Percentiles rank a stretch among this genome's conserved stretches.
These are phyloP conservation scores for Sarcomyxa edulis DNA, from an alignment of 768 basidiomycete species.

Conservation along the genomic window DNA sequence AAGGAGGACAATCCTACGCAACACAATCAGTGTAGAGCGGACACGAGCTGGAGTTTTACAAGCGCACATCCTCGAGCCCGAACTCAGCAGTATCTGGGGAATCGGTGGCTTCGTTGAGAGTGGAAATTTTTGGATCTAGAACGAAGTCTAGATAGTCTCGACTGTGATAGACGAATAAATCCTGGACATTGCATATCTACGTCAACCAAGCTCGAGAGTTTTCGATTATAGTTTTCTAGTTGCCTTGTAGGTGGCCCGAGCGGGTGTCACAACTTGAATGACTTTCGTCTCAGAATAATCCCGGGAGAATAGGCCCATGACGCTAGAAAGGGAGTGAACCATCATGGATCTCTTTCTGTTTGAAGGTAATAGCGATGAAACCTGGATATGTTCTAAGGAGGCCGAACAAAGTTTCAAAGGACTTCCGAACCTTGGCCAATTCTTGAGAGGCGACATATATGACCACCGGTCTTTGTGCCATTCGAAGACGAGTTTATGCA, in stretches of 20 bases:
- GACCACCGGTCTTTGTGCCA: no score
- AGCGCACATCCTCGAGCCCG: slow-evolving; percentile 55
- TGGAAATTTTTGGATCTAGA: slow-evolving; percentile 28
- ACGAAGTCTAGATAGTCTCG: slow-evolving; percentile 64
- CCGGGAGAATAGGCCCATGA: slow-evolving; percentile 48
- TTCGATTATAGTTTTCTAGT: no score
- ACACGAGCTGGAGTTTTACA: slow-evolving; percentile 27
- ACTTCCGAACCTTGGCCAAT: slow-evolving; percentile 38
- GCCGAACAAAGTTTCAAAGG: not conserved
- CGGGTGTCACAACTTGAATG: slow-evolving; percentile 46
- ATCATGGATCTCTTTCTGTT: slow-evolving; percentile 61
- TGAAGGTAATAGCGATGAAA: slow-evolving; percentile 57
- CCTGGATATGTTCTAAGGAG: slow-evolving; percentile 12
- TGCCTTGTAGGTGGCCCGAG: slow-evolving; percentile 45
- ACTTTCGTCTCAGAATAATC: slow-evolving; percentile 32
- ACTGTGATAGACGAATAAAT: slow-evolving; percentile 66
- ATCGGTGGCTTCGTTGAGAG: slow-evolving; percentile 3
- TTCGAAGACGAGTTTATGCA: no score
- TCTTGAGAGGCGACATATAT: slow-evolving; percentile 56
- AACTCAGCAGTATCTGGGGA: slow-evolving; percentile 29
- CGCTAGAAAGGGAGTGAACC: slow-evolving; percentile 65
- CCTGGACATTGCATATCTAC: no score
- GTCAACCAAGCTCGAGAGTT: no score
- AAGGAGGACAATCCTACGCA: slow-evolving; percentile 79
- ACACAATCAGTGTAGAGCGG: not conserved